Evolutionary conservation across 2,329 filamentous ascomycete species (phyloP).

Genomic region (Amesomyces nigricolor): DNA sequence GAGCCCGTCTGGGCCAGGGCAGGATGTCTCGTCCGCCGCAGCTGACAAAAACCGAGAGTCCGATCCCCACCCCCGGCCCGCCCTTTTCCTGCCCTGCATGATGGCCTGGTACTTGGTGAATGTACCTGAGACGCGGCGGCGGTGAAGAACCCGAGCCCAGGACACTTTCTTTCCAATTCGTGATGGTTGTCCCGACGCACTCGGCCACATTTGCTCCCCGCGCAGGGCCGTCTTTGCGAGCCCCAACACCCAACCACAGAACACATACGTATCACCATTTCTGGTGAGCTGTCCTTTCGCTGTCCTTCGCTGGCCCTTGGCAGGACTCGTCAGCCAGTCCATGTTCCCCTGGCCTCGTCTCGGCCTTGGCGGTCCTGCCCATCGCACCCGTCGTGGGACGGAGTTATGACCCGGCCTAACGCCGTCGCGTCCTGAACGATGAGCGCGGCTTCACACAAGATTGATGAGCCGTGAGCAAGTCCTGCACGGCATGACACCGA

Average conservation of each 20-base stretch:
- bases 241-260: conserved; percentile 8
- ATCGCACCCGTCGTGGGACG: not conserved
- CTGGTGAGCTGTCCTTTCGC: conserved; percentile 4
- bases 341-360: not conserved
- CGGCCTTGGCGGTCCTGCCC: conserved; percentile 7
- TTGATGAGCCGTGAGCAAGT: conserved; percentile 2
- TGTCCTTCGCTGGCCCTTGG: too few relatives aligned
- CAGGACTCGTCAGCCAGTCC: not conserved
- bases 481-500: not conserved
- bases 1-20: conserved; percentile 15
- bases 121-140: conserved; percentile 12
- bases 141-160: conserved; percentile 4
- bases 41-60: conserved; percentile 28
- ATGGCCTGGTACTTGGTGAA: too few relatives aligned
- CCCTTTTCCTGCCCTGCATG: conserved; percentile 1
- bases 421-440: conserved; percentile 11
- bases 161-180: conserved; percentile 9
- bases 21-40: conserved; percentile 27
- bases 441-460: conserved; percentile 14
- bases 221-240: conserved; percentile 16
- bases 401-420: conserved; percentile 17
- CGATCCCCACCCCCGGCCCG: conserved; percentile 18
- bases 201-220: conserved; percentile 18
- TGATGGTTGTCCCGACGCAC: conserved; percentile 12
- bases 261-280: conserved; percentile 13